These are phyloP conservation scores for Dissophora globulifera DNA, from an alignment of 192 early-diverging fungal species.

Conservation along the genomic window DNA sequence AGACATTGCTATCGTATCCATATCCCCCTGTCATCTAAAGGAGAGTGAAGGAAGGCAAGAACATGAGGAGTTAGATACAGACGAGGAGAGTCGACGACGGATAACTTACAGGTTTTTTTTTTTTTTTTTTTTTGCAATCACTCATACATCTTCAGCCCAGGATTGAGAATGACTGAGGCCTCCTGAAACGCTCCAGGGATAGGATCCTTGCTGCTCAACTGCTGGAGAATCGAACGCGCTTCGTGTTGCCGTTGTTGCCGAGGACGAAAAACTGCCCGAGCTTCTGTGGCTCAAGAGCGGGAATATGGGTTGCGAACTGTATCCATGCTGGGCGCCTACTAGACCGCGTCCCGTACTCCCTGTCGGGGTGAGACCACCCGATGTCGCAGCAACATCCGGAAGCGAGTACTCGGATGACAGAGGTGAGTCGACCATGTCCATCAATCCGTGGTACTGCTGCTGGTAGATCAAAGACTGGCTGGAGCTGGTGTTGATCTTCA, in stretches of 20 bases:
- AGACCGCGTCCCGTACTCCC: constrained; percentile 8
- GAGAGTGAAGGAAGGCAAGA: no score
- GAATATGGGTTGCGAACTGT: constrained; percentile 13
- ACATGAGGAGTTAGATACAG: no score
- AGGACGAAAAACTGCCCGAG: constrained; percentile 39
- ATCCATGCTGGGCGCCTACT: constrained; percentile 8
- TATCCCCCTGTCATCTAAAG: constrained; percentile 34
- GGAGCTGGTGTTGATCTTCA: constrained; percentile 26
- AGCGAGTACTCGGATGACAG: constrained; percentile 14
- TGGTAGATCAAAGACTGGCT: constrained; percentile 17
- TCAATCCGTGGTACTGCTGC: constrained; percentile 43
- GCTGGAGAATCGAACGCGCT: constrained; percentile 39
- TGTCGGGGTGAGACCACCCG: background rate
- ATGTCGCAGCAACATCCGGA: background rate
- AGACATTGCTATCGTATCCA: constrained; percentile 27
- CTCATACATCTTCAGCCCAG: constrained; percentile 43
- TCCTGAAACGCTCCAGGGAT: constrained; percentile 28
- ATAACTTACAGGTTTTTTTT: no score
- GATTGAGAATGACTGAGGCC: constrained; percentile 32
- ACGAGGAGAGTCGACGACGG: no score
- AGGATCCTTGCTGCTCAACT: constrained; percentile 31
- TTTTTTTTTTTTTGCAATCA: no score
- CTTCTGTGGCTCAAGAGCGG: constrained; percentile 21
- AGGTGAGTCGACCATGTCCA: constrained; percentile 48
- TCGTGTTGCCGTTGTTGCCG: background rate